Percentiles rank a stretch among this genome's conserved stretches.
Evolutionary conservation across 2,329 filamentous ascomycete species (phyloP).

Genomic region (Amylocarpus encephaloides): DNA sequence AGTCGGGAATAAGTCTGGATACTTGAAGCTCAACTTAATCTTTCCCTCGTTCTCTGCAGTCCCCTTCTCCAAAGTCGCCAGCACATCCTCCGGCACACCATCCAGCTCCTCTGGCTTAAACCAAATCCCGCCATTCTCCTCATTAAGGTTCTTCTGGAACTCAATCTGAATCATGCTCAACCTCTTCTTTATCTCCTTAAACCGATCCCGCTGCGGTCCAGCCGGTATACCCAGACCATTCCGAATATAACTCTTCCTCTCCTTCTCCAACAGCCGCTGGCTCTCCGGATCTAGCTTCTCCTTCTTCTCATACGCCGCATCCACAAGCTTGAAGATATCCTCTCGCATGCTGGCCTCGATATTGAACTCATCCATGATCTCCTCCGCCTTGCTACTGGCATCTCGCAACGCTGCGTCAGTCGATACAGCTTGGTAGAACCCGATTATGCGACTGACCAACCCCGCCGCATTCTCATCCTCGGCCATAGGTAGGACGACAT

Average conservation of each 20-base stretch:
- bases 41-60: slow-evolving; percentile 66
- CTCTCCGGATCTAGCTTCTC: slow-evolving; percentile 64
- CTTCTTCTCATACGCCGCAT: slow-evolving; percentile 50
- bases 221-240: slow-evolving; percentile 69
- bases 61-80: slow-evolving; percentile 63
- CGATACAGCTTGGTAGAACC: slow-evolving; percentile 77
- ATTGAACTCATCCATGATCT: slow-evolving; percentile 67
- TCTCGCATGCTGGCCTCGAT: slow-evolving; percentile 79
- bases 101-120: slow-evolving; percentile 67
- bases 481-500: slow-evolving; percentile 58
- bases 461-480: slow-evolving; percentile 62
- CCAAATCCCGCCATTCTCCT: slow-evolving; percentile 77
- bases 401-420: slow-evolving; percentile 61
- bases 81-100: slow-evolving; percentile 66
- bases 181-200: slow-evolving; percentile 81
- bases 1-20: slow-evolving; percentile 71
- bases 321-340: slow-evolving; percentile 66
- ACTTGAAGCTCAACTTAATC: slow-evolving; percentile 73
- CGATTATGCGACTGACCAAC: slow-evolving; percentile 58
- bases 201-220: slow-evolving; percentile 65
- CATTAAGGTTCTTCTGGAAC: slow-evolving; percentile 75
- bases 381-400: slow-evolving; percentile 70
- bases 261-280: slow-evolving; percentile 67
- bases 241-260: slow-evolving; percentile 68
- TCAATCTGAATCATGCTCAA: slow-evolving; percentile 67